phyloP scores from a whole-genome alignment of 768 basidiomycete species.

The Suillus subalutaceus region DNA sequence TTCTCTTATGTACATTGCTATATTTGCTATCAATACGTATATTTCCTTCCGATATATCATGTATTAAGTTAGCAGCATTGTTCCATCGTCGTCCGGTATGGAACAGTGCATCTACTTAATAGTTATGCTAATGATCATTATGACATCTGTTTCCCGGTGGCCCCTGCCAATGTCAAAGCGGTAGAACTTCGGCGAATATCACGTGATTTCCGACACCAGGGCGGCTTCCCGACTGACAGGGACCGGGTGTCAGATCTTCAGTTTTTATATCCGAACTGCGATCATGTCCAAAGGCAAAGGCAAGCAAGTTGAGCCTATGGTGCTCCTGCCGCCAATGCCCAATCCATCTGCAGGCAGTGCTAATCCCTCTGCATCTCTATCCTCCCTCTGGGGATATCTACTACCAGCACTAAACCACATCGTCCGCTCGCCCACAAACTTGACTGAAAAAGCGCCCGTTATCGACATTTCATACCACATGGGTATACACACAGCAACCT shows the following conservation, averaged over 20 bases:
- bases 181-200: background rate
- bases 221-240: slow-evolving; percentile 1
- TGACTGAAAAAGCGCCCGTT: slow-evolving; percentile 61
- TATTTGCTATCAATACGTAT: slow-evolving; percentile 3
- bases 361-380: slow-evolving; percentile 73
- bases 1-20: background rate
- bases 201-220: background rate
- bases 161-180: background rate
- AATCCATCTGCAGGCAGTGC: slow-evolving; percentile 66
- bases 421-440: slow-evolving; percentile 67
- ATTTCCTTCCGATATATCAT: background rate
- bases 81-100: background rate
- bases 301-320: slow-evolving; percentile 26
- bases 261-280: slow-evolving; percentile 1
- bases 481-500: slow-evolving; percentile 80
- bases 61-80: background rate
- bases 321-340: slow-evolving; percentile 42
- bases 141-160: background rate
- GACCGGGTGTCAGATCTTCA: background rate
- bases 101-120: background rate
- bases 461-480: slow-evolving; percentile 75
- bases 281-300: slow-evolving; percentile 36
- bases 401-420: slow-evolving; percentile 79
- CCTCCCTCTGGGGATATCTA: slow-evolving; percentile 75
- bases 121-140: background rate